Base-by-base conservation (phyloP, 768 basidiomycete species). In the Boletus bicolor region DNA sequence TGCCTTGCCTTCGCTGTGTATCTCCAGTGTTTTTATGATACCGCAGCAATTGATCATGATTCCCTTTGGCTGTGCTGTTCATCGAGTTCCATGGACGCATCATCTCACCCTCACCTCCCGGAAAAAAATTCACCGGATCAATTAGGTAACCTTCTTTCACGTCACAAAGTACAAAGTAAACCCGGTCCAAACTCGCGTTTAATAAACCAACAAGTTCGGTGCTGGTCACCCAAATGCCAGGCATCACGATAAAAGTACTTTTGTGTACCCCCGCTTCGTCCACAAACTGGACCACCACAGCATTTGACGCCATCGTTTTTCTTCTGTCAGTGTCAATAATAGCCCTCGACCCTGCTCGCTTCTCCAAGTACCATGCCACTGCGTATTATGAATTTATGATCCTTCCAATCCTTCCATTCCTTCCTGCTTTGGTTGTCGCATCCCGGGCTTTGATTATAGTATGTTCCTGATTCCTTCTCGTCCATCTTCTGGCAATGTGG, bases 321-420 rank as follows among this genome's bases (percentile, higher is more conserved):
- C n/a, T 44, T 19, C 14, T 35, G 39, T 41, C 49, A 53, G 38
- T 38, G 46, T 46, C 44, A 26, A 41, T 14, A 42, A 41, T 14
- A 42, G 26, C 48, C 52, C 51, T 48, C 37, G 39, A 51, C 63
- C 57, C 61, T 63, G 49, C 28, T 15, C 28, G 30, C 38, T 39
- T 41, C 37, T 35, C 43, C 43, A 5, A 24, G n/a, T 32, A 32
- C 38, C 24, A 17, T 30, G 9, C 19, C 17, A 38, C 35, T 15
- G 45, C 14, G 30, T 11, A 46, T 43, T 28, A 32, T 34, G 30
- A 24, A 24, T 24, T 24, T 24, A 24, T 24, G 21, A 24, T 24
- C 21, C 21, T 24, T 24, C 21, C 21, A 24, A 35, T 42, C 37
- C 57, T 60, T 61, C 54, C 62, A 50, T 56, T 56, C 35, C 41